Evolutionary conservation across 1,139 yeast species (phyloP).

Genomic region (Nakaseomyces sp.): DNA sequence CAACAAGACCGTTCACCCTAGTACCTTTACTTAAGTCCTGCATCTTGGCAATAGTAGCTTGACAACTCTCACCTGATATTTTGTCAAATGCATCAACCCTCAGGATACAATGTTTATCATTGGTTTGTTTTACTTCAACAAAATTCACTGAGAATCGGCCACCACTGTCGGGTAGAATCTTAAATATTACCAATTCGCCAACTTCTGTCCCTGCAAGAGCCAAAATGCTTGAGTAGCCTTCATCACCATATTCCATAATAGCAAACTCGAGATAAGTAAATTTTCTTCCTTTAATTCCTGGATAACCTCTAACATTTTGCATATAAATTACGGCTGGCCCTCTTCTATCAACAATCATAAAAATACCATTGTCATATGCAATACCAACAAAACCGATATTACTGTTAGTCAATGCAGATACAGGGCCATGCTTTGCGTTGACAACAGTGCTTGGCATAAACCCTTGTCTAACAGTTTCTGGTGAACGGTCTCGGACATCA

Average conservation of each 20-base stretch:
- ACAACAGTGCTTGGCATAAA: constrained; percentile 64
- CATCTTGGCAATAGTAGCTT: constrained; percentile 55
- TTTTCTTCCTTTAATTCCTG: constrained; percentile 27
- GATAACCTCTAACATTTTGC: constrained; percentile 32
- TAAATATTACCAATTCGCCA: constrained; percentile 65
- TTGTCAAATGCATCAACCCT: constrained; percentile 53
- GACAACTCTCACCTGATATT: constrained; percentile 51
- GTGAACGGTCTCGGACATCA: constrained; percentile 34
- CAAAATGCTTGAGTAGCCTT: constrained; percentile 62
- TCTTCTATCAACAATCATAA: constrained; percentile 71
- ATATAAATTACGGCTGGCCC: constrained; percentile 74
- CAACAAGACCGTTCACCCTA: constrained; percentile 51
- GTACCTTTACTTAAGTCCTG: constrained; percentile 55
- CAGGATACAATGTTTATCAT: constrained; percentile 41
- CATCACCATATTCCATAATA: constrained; percentile 54
- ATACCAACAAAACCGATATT: constrained; percentile 80
- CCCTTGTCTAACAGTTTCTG: constrained; percentile 45
- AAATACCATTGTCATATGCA: constrained; percentile 67
- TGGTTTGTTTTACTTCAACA: constrained; percentile 43
- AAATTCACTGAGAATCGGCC: constrained; percentile 63
- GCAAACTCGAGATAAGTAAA: constrained; percentile 65
- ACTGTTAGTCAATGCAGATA: constrained; percentile 58
- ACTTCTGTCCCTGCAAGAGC: constrained; percentile 69
- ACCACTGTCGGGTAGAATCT: constrained; percentile 54
- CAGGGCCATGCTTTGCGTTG: constrained; percentile 38